phyloP scores from a whole-genome alignment of 2,329 filamentous ascomycete genomes.

The Trichothecium roseum region DNA sequence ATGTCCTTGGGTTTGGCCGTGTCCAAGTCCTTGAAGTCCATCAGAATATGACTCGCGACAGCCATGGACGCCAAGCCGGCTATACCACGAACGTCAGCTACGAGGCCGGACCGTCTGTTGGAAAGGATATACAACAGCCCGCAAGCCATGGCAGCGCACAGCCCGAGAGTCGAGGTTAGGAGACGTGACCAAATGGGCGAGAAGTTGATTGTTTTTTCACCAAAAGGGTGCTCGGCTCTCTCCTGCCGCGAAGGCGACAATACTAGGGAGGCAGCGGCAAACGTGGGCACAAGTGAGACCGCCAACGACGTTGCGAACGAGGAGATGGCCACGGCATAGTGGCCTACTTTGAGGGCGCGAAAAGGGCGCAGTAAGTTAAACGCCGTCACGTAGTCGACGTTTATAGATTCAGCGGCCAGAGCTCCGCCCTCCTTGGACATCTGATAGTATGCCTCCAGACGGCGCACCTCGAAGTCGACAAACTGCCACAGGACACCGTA shows the following conservation, averaged over 20 bases:
- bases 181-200: conserved; percentile 50
- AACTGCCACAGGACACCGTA: conserved; percentile 59
- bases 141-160: conserved; percentile 48
- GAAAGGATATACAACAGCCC: conserved; percentile 51
- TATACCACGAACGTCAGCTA: conserved; percentile 61
- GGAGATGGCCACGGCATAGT: conserved; percentile 59
- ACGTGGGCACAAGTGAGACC: conserved; percentile 57
- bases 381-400: conserved; percentile 63
- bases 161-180: conserved; percentile 42
- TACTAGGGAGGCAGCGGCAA: conserved; percentile 52
- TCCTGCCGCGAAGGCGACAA: conserved; percentile 40
- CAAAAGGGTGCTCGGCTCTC: conserved; percentile 28
- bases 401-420: conserved; percentile 55
- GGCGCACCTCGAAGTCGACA: conserved; percentile 54
- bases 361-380: conserved; percentile 57
- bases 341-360: conserved; percentile 47
- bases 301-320: conserved; percentile 55
- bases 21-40: conserved; percentile 65
- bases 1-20: conserved; percentile 56
- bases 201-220: conserved; percentile 44
- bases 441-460: conserved; percentile 58
- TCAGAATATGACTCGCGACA: conserved; percentile 60
- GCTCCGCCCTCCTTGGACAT: conserved; percentile 50
- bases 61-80: conserved; percentile 68
- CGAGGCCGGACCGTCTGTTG: conserved; percentile 52